phyloP scores from a whole-genome alignment of 1,284 basidiomycete species.

The Ganoderma boninense region DNA sequence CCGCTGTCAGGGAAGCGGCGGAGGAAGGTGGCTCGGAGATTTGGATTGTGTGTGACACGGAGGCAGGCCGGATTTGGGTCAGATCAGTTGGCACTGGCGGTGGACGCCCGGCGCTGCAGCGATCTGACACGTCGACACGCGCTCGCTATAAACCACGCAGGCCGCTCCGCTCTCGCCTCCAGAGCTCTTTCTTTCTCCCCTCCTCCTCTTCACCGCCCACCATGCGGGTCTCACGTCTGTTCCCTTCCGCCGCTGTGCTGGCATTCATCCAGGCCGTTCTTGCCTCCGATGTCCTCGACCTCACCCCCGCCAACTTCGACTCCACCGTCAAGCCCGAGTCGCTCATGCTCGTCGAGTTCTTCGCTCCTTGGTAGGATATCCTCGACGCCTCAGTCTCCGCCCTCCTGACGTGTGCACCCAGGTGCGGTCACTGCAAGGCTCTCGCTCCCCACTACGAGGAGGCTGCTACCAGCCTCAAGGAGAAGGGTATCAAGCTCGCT shows the following conservation, averaged over 20 bases:
- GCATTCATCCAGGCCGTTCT: slow-evolving; percentile 63
- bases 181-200: slow-evolving; percentile 25
- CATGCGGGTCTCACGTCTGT: slow-evolving; percentile 72
- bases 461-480: slow-evolving; percentile 93
- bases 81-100: slow-evolving; percentile 23
- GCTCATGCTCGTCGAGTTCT: slow-evolving; percentile 96
- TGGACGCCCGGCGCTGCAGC: slow-evolving; percentile 18
- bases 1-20: not conserved
- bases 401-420: slow-evolving; percentile 38
- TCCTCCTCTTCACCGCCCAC: slow-evolving; percentile 33
- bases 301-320: slow-evolving; percentile 80
- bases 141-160: slow-evolving; percentile 29
- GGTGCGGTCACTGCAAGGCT: slow-evolving; percentile 93
- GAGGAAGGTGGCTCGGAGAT: slow-evolving; percentile 15
- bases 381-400: slow-evolving; percentile 8
- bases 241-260: slow-evolving; percentile 60
- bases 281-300: slow-evolving; percentile 83
- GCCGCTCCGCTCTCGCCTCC: slow-evolving; percentile 22
- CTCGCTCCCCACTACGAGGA: slow-evolving; percentile 96
- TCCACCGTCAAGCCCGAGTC: slow-evolving; percentile 73
- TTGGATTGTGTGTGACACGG: not conserved
- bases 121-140: slow-evolving; percentile 35
- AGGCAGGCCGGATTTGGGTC: slow-evolving; percentile 12
- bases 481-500: slow-evolving; percentile 89
- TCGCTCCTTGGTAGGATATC: slow-evolving; percentile 80